Evolutionary conservation across 257 asterid species (phyloP), one percentile per base, ranked within the genome.

Genomic region (Nicotiana otophora): DNA sequence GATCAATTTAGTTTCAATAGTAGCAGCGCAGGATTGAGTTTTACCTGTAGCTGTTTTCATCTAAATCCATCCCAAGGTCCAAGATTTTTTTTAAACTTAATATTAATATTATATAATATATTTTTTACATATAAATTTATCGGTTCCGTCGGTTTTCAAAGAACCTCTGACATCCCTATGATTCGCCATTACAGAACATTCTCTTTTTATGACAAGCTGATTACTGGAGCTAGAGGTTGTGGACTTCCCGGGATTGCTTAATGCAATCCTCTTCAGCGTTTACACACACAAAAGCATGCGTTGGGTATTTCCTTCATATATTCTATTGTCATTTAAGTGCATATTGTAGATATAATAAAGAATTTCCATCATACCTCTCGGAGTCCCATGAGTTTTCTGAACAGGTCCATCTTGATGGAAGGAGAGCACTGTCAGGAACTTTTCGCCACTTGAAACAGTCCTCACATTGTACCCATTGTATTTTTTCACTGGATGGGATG

Each of bases 391-490:
- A 81, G 86, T 96, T 96, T 61, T 86, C 90, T 9, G 93, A 81
- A 90, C 99, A 94, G 17, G 92, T 90, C 98, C 98, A 96, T 85
- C 87, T 88, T 46, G 92, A 90, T 88, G 91, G 90, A 89, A 94
- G 92, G 83, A 86, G 89, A 86, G 93, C 97, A 89, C 87, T 84
- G 54, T 84, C 91, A 7, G 98, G 95, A 84, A 93, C 87, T 89
- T 92, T 92, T 72, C 98, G 98, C 98, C 98, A 94, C 92, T 96
- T 94, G 69, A 85, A 91, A 87, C 99, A 96, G 68, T 93, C 95
- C 83, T 96, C 98, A 81, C 99, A 96, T 60, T 96, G 98, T 85
- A 89, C 89, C 97, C 98, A 96, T 84, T 91, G 97, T 80, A 88
- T 81, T 80, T 86, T 87, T 83, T 83, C 88, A 74, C 99, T 96